These are phyloP conservation scores for Coemansia sp. DNA, from an alignment of 192 early-diverging fungal species.

Conservation along the genomic window DNA sequence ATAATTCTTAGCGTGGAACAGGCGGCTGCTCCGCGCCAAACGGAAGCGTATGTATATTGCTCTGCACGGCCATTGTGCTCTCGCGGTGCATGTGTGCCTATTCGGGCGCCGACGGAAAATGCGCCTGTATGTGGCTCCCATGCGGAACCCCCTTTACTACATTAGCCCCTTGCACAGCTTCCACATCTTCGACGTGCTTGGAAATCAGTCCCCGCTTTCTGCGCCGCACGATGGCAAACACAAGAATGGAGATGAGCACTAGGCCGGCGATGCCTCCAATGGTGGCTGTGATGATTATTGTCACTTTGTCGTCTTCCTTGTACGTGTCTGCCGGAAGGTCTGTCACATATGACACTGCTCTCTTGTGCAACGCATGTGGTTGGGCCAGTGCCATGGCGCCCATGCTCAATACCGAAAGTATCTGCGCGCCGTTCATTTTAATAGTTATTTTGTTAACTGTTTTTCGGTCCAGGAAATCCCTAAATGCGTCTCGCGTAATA, in stretches of 20 bases:
- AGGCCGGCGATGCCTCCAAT: slow-evolving; percentile 2
- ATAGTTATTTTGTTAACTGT: too few relatives aligned
- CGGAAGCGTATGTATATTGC: too few relatives aligned
- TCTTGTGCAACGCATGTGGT: not conserved
- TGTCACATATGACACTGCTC: slow-evolving; percentile 2
- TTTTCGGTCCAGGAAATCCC: too few relatives aligned
- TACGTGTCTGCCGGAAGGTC: slow-evolving; percentile 6
- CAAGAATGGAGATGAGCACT: not conserved
- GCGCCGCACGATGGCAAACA: not conserved
- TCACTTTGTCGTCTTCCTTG: slow-evolving; percentile 3
- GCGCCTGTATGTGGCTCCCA: not conserved
- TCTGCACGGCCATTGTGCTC: not conserved
- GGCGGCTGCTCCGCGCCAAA: too few relatives aligned
- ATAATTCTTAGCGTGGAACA: too few relatives aligned
- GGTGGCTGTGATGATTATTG: slow-evolving; percentile 1
- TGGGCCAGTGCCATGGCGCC: not conserved
- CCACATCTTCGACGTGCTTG: not conserved
- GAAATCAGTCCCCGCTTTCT: not conserved
- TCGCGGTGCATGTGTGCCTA: not conserved
- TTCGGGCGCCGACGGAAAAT: not conserved
- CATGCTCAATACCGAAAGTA: too few relatives aligned
- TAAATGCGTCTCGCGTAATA: too few relatives aligned
- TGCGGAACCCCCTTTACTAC: too few relatives aligned
- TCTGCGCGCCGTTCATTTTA: too few relatives aligned
- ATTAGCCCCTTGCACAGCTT: too few relatives aligned